phyloP scores from a whole-genome alignment of 1,284 basidiomycete species.

The Ganoderma sinense region DNA sequence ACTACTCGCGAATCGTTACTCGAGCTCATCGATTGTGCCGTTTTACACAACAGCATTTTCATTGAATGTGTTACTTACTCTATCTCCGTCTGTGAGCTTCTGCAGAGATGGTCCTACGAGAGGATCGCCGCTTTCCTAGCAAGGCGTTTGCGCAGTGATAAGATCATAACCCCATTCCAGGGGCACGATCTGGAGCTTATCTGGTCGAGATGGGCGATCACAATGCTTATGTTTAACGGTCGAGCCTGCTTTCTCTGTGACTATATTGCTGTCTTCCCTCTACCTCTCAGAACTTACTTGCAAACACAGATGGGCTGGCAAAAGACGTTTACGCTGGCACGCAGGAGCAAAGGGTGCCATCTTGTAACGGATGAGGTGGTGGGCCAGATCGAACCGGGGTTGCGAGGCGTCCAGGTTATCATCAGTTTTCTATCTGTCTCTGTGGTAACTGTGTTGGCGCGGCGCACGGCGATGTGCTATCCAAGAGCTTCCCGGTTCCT shows the following conservation, averaged over 20 bases:
- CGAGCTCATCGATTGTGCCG: not conserved
- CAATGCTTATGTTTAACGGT: not conserved
- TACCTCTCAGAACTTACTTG: not conserved
- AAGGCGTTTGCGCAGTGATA: not conserved
- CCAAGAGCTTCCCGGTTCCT: not conserved
- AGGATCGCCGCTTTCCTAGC: not conserved
- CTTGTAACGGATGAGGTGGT: conserved; percentile 87
- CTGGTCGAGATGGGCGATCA: conserved; percentile 1
- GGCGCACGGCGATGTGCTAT: not conserved
- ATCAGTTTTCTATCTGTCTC: conserved; percentile 23
- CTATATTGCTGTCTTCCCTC: not conserved
- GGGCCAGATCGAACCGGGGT: conserved; percentile 74
- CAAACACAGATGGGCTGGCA: conserved; percentile 86
- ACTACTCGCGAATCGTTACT: not conserved
- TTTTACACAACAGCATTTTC: not conserved
- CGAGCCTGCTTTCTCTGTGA: not conserved
- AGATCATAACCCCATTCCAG: conserved; percentile 23
- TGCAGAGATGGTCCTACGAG: not conserved
- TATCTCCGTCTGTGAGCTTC: not conserved
- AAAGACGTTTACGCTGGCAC: conserved; percentile 78
- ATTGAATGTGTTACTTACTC: not conserved
- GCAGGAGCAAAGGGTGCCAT: conserved; percentile 78
- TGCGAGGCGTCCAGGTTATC: conserved; percentile 71
- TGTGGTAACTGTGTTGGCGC: conserved; percentile 29
- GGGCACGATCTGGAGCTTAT: conserved; percentile 11